A percentile compares a stretch with the other conserved stretches of the same genome.
These are phyloP conservation scores for Aspergillus sp. DNA, from an alignment of 2,329 filamentous ascomycete genomes.

Conservation along the genomic window DNA sequence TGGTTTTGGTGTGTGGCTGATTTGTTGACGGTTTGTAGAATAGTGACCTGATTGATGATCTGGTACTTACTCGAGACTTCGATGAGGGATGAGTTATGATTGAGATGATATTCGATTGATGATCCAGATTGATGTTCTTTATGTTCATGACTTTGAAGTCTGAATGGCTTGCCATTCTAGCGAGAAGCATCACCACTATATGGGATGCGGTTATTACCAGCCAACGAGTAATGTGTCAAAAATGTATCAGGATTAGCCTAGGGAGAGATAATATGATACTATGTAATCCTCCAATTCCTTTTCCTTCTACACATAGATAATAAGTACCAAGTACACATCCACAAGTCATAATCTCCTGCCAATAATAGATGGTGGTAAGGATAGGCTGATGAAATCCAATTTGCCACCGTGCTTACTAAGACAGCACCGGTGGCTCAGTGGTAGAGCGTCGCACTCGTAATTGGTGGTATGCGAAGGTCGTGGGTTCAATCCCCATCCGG, in stretches of 20 bases:
- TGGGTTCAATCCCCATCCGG: constrained; percentile 5
- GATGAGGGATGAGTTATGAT: neutral
- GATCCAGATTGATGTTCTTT: neutral
- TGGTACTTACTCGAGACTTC: neutral
- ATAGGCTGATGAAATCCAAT: neutral
- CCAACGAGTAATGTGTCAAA: no score
- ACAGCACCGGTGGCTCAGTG: constrained; percentile 3
- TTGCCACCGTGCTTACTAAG: neutral
- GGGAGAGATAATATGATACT: no score
- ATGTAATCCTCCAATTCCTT: no score
- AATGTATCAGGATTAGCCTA: no score
- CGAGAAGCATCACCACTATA: no score
- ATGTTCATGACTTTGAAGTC: neutral
- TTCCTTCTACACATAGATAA: no score
- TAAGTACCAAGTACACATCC: no score
- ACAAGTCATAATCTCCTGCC: no score
- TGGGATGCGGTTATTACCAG: no score
- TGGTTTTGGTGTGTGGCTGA: neutral
- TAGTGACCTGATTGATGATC: neutral
- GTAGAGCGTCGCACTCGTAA: constrained; percentile 6
- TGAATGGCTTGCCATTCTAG: no score
- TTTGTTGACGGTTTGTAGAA: neutral
- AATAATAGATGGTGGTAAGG: no score
- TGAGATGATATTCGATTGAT: no score
- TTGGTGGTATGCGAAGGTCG: constrained; percentile 1